These are phyloP conservation scores for Sclerotinia nivalis DNA, from an alignment of 2,329 filamentous ascomycete genomes.

Conservation along the genomic window DNA sequence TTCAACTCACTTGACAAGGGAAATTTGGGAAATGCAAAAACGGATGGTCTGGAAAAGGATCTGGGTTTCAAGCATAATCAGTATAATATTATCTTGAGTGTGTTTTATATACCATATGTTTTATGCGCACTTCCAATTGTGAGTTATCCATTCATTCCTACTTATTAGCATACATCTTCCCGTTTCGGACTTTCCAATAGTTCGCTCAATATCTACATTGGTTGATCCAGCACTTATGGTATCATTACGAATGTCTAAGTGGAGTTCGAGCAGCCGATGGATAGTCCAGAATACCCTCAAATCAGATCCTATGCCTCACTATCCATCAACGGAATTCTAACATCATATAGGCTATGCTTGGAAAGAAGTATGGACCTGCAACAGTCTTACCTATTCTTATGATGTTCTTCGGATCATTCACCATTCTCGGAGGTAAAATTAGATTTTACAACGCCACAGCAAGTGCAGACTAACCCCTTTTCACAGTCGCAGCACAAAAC, in stretches of 20 bases:
- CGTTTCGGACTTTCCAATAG: background rate
- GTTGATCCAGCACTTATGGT: background rate
- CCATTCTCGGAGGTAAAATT: constrained; percentile 45
- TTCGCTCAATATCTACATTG: background rate
- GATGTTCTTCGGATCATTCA: constrained; percentile 66
- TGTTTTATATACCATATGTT: constrained; percentile 77
- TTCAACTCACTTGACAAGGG: constrained; percentile 52
- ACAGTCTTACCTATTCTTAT: constrained; percentile 67
- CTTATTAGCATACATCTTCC: background rate
- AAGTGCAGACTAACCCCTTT: background rate
- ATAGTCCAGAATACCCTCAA: background rate
- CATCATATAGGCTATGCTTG: constrained; percentile 51
- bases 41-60: constrained; percentile 46
- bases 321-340: constrained; percentile 11
- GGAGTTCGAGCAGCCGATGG: background rate
- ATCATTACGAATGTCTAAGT: background rate
- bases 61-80: constrained; percentile 61
- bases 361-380: constrained; percentile 66
- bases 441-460: background rate
- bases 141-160: constrained; percentile 16
- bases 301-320: background rate
- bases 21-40: constrained; percentile 59
- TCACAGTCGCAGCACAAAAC: constrained; percentile 52
- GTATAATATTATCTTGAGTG: constrained; percentile 68
- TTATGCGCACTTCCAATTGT: constrained; percentile 64